Base-by-base conservation (phyloP, 1,284 basidiomycete species). In the Leccinum griseonigrum region DNA sequence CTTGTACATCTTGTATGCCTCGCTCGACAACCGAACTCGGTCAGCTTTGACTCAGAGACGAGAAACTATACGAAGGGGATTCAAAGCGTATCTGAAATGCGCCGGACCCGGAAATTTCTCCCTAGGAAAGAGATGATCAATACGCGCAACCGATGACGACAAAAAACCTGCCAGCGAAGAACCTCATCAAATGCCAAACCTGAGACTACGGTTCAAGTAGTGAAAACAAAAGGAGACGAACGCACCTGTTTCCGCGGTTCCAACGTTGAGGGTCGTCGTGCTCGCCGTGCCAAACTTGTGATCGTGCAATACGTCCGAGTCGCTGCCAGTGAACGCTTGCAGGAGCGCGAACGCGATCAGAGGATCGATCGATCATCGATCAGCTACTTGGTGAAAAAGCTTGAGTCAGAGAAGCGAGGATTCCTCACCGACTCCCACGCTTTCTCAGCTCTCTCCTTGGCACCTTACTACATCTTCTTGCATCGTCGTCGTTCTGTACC, bases 341-440 rank as follows among this genome's bases (percentile, higher is more conserved):
- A 98, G 76, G 73, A 97, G 98, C 0, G 94, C 83, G 71, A 98
- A 94, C 3, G 91, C 94, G 59, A 95, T 87, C 28, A 97, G 77
- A 1, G 95, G 95, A 71, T 98, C 95, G 69, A n/a, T n/a, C n/a
- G n/a, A n/a, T n/a, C n/a, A n/a, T n/a, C n/a, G n/a, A n/a, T n/a
- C n/a, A n/a, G n/a, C n/a, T n/a, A n/a, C n/a, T n/a, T n/a, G n/a
- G n/a, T n/a, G n/a, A n/a, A n/a, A n/a, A n/a, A n/a, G n/a, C n/a
- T n/a, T n/a, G n/a, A n/a, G n/a, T n/a, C n/a, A n/a, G n/a, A n/a
- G n/a, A n/a, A n/a, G n/a, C n/a, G n/a, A n/a, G n/a, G n/a, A n/a
- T n/a, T n/a, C n/a, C n/a, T n/a, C n/a, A n/a, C n/a, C n/a, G n/a
- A n/a, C n/a, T n/a, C n/a, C n/a, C n/a, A n/a, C n/a, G n/a, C n/a